Evolutionary conservation across 345 rosid species (phyloP), one percentile per base, ranked within the genome.

Genomic region (Capsella bursapastoris): DNA sequence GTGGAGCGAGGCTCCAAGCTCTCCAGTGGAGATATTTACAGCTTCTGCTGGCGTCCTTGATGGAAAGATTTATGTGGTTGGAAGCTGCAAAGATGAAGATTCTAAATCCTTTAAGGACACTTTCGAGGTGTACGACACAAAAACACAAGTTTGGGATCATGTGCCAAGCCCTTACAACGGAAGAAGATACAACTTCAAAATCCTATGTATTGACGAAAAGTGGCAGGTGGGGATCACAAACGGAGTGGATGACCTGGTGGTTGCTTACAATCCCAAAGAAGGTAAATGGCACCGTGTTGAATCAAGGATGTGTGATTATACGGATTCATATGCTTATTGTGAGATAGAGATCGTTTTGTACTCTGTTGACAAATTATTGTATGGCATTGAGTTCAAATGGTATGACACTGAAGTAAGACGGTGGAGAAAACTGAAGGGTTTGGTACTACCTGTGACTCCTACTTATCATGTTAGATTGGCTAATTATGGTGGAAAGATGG

Each of bases 1-100:
- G 1, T 64, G 69, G 69, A n/a, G 56, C 43, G 14, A 47, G 43
- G 69, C 43, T 15, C 56, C 69, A 11, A 47, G 69, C 40, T 31
- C 48, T 56, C 8, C 1, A 2, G 15, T 10, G 10, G 4, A 47
- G 56, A 28, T 13, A 2, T 0, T 8, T 0, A 2, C 16, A 47
- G 10, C 7, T 53, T 53, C 29, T 0, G 56, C 43, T 8, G 11
- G 37, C 3, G 16, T 64, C 41, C 2, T 64, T 31, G 43, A 47
- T 31, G 7, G 43, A 3, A 64, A 31, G 43, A 64, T 64, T 4
- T 64, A 45, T 45, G 55, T 45, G 3, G 11, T 4, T 1, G 16
- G 25, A 57, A 14, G 7, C 13, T 15, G 14, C 31, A 5, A 11
- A 52, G 57, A 27, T 52, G 3, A 1, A 8, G 4, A 27, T 52